These are phyloP conservation scores for Moelleriella libera DNA, from an alignment of 2,329 filamentous ascomycete species.

Conservation along the genomic window DNA sequence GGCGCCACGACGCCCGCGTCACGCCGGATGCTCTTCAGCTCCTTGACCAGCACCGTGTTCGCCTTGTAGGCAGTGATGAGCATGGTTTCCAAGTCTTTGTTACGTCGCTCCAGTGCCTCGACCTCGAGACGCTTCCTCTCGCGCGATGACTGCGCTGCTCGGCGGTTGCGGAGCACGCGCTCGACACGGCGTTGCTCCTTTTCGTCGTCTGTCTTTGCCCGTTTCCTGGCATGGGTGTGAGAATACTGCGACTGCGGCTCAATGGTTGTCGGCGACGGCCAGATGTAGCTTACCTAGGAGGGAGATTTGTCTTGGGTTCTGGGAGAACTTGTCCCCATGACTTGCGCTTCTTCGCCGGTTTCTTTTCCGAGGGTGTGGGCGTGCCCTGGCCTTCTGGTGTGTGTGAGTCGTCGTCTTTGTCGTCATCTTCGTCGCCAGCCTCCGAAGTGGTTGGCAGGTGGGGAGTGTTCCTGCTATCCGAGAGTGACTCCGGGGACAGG, in stretches of 20 bases:
- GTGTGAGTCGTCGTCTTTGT: constrained; percentile 3
- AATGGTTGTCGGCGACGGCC: no score
- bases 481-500: constrained; percentile 30
- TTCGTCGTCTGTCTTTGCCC: constrained; percentile 96
- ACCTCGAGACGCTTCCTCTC: constrained; percentile 85
- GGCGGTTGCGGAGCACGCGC: constrained; percentile 89
- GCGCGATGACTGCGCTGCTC: constrained; percentile 88
- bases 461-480: constrained; percentile 15
- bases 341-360: constrained; percentile 82
- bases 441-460: constrained; percentile 11
- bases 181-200: constrained; percentile 97
- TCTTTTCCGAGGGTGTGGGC: constrained; percentile 39
- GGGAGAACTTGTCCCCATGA: constrained; percentile 97
- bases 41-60: constrained; percentile 32
- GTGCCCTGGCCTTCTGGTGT: constrained; percentile 4
- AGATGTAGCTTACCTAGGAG: constrained; percentile 55
- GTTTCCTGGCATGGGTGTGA: constrained; percentile 48
- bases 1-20: constrained; percentile 25
- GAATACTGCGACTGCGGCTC: background rate
- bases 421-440: constrained; percentile 5
- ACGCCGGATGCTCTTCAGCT: constrained; percentile 34
- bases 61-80: constrained; percentile 45
- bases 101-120: constrained; percentile 67
- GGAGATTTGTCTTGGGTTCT: constrained; percentile 90
- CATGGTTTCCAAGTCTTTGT: constrained; percentile 53